Conservation (phyloP, 2,329 filamentous ascomycete species). For the Arthrobotrys musiformis region DNA sequence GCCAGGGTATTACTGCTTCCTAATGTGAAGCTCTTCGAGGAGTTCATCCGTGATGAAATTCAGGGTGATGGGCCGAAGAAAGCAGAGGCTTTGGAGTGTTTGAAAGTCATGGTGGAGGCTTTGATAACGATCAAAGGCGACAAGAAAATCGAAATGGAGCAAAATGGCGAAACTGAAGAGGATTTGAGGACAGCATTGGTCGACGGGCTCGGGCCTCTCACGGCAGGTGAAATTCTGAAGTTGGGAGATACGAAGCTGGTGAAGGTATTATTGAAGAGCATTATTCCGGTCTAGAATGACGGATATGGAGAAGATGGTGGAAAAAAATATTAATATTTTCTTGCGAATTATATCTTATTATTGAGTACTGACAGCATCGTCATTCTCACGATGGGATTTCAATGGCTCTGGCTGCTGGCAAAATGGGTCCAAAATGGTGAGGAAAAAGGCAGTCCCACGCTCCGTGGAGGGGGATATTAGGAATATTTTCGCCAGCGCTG, state of each 20-base stretch:
- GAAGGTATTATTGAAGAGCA: slow-evolving; percentile 45
- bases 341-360: neutral
- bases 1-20: slow-evolving; percentile 74
- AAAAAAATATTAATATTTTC: neutral
- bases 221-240: slow-evolving; percentile 40
- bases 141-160: slow-evolving; percentile 31
- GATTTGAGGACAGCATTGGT: slow-evolving; percentile 29
- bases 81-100: slow-evolving; percentile 71
- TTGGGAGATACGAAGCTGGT: slow-evolving; percentile 37
- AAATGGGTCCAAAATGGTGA: too few species aligned
- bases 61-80: slow-evolving; percentile 68
- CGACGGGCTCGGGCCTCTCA: slow-evolving; percentile 28
- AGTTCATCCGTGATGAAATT: slow-evolving; percentile 69
- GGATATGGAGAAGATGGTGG: neutral
- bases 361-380: neutral
- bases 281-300: slow-evolving; percentile 1
- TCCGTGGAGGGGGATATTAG: too few species aligned
- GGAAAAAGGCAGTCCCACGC: too few species aligned
- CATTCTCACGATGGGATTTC: neutral
- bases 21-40: slow-evolving; percentile 73
- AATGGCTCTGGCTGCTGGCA: neutral
- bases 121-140: slow-evolving; percentile 69
- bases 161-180: slow-evolving; percentile 13
- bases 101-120: slow-evolving; percentile 69
- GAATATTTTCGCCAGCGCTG: too few species aligned